Base-by-base conservation (phyloP, 352 stramenopile species). In the Phytophthora chlamydospora region DNA sequence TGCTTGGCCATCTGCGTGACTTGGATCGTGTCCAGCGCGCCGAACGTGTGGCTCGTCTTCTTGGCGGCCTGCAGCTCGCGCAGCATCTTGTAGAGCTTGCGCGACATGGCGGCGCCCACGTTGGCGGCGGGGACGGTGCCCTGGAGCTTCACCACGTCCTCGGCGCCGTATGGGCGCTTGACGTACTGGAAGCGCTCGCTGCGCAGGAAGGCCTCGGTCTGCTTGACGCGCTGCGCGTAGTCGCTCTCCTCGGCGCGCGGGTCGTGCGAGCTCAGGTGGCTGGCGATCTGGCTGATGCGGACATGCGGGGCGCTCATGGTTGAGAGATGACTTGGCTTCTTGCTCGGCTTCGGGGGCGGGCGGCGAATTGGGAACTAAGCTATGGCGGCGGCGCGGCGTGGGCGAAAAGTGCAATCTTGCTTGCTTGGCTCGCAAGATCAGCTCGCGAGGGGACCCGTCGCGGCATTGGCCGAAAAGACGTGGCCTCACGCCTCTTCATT, bases 1-100 rank as follows among this genome's bases (percentile, higher is more conserved):
- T 99, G 82, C 56, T 94, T 91, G 61, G 91, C 89, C 92, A 98
- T 98, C 59, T 98, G 90, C 56, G 93, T 89, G n/a, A 98, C 90
- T 71, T 98, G 95, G 47, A 99, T 97, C 50, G 96, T 93, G 84
- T 99, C 87, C 34, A 96, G 81, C 43, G 87, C 87, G 42, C 87
- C 87, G 61, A 96, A 96, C 12, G 87, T 96, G 80, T 96, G 87
- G 72, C 82, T 93, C 54, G 80, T 90, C 71, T 94, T 84, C 68
- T 88, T 67, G 21, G 72, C 67, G 19, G 76, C 78, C 68, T 96
- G 87, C 50, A 96, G 71, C 68, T 91, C 78, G 19, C 87, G 87
- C 41, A 96, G 75, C 72, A 94, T 75, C 73, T 91, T 93, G 77
- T 96, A 96, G 11, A 96, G 76, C 79, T 96, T 96, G 58, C 63